Conservation (phyloP, 1,284 basidiomycete genomes). For the Leccinum insolens region DNA sequence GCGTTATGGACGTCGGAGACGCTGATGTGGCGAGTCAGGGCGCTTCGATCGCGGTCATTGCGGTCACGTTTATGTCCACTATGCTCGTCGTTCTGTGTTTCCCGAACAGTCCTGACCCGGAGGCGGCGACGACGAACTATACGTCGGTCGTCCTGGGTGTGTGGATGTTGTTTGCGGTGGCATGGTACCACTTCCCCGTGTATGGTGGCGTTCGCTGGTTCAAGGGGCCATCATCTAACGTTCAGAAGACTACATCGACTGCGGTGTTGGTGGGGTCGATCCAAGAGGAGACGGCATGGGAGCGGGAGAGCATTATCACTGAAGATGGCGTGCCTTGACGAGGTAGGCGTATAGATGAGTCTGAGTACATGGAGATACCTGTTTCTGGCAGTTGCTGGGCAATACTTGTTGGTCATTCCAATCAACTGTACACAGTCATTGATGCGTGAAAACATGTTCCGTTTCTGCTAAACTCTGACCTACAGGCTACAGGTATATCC, state of each 20-base stretch:
- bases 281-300: background rate
- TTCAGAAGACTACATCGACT: background rate
- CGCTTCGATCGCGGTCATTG: background rate
- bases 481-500: background rate
- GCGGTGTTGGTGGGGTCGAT: background rate
- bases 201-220: background rate
- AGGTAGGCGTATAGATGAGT: background rate
- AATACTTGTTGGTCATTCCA: background rate
- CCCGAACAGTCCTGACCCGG: background rate
- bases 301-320: background rate
- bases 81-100: constrained; percentile 1
- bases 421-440: background rate
- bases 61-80: background rate
- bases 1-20: background rate
- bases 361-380: background rate
- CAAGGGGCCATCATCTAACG: background rate
- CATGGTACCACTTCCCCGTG: background rate
- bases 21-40: background rate
- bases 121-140: background rate
- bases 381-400: background rate
- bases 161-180: background rate
- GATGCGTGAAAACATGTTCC: background rate
- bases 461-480: background rate
- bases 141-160: background rate
- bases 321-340: background rate